Evolutionary conservation across 1,284 basidiomycete genomes (phyloP).

Genomic region (Mycena sp.): DNA sequence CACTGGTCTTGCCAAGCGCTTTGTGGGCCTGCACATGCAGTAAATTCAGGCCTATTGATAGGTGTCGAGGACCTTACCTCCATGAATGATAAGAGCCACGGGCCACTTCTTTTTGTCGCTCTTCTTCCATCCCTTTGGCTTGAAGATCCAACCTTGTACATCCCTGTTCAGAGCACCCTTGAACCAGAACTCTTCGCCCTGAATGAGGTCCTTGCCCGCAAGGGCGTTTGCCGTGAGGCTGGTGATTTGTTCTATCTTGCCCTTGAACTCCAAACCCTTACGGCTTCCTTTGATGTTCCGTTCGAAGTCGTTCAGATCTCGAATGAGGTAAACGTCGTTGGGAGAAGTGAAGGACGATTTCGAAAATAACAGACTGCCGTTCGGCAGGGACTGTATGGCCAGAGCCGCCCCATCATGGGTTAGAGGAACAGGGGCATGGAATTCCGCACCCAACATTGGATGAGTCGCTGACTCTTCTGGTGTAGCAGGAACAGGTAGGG

Average conservation of each 20-base stretch:
- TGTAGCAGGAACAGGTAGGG: background rate
- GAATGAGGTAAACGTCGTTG: constrained; percentile 76
- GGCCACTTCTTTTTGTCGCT: constrained; percentile 81
- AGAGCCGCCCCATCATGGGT: constrained; percentile 65
- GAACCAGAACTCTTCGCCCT: constrained; percentile 88
- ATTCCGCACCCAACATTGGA: too few species aligned
- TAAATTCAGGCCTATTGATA: too few species aligned
- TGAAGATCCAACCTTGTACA: constrained; percentile 87
- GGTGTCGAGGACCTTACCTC: constrained; percentile 78
- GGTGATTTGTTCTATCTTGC: constrained; percentile 64
- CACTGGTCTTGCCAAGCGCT: constrained; percentile 76
- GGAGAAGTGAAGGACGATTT: constrained; percentile 76
- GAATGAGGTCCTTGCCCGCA: constrained; percentile 61
- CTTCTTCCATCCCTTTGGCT: constrained; percentile 77
- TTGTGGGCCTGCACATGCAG: constrained; percentile 45
- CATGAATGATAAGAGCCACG: constrained; percentile 77
- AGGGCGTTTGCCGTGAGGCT: constrained; percentile 67
- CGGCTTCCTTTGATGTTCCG: constrained; percentile 46
- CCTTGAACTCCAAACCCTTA: constrained; percentile 41
- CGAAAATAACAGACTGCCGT: constrained; percentile 73
- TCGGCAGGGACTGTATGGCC: constrained; percentile 65
- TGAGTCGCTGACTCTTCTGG: background rate
- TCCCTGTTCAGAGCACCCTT: constrained; percentile 74
- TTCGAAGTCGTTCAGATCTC: constrained; percentile 54
- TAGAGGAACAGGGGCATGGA: constrained; percentile 63